Evolutionary conservation across 1,284 basidiomycete species (phyloP), one percentile per base, ranked within the genome.

Genomic region (Lentinus polychrous): DNA sequence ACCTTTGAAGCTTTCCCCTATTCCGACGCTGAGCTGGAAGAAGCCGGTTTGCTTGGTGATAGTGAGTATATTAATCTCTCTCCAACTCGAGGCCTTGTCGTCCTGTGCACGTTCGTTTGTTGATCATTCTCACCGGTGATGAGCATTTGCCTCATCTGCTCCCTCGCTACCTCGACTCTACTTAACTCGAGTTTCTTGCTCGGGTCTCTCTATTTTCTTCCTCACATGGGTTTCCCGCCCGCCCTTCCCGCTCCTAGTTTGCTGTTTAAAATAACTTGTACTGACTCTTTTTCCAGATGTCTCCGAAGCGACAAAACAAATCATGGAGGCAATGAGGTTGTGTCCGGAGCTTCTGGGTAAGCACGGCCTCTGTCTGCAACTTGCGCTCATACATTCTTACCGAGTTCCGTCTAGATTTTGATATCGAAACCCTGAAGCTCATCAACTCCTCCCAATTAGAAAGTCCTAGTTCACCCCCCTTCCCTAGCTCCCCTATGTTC

Each of bases 1-100:
- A 10, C 45, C 45, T 42, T 59, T 22, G 45, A 53, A 57, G 53
- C 45, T 49, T 59, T 57, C 51, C 46, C 52, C 42, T 57, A 46
- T 48, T 55, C 55, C 10, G 51, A 62, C 4, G 54, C 40, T 24
- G 48, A 61, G 43, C 38, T 60, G 39, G 37, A 52, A 4, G 37
- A 24, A 22, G 57, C 56, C 33, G 60, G 60, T 43, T 54, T 59
- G 34, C 47, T 46, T n/a, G 54, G 52, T 37, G 57, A 59, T 46
- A 53, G 64, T 50, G 53, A 62, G 55, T 61, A 49, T 53, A 52
- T n/a, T n/a, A n/a, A n/a, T n/a, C n/a, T n/a, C n/a, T 59, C 54
- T 43, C 54, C 57, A 54, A 38, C 57, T 55, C 50, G 54, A 57
- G 22, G 60, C 58, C 37, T 48, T 31, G 38, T 39, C 38, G 38